Percentiles rank a stretch among this genome's conserved stretches.
Evolutionary conservation across 345 rosid genomes (phyloP).

Genomic region (Diplotaxis tenuifolia): DNA sequence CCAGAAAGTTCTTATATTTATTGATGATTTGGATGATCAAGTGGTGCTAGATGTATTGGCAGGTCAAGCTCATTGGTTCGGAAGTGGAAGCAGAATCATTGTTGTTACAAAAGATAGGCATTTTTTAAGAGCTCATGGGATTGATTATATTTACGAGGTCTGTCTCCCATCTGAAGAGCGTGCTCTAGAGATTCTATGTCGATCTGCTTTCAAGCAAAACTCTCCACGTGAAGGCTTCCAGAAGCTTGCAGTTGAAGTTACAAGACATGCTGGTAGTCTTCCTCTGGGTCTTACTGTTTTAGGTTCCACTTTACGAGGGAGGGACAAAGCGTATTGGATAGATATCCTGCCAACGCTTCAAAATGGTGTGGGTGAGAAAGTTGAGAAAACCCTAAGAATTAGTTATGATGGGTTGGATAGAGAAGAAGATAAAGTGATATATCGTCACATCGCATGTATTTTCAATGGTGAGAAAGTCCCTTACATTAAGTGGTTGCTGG

Average conservation of each 20-base stretch:
- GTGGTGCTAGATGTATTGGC: background rate
- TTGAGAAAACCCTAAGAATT: background rate
- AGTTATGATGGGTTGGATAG: background rate
- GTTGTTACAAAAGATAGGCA: background rate
- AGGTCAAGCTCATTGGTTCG: background rate
- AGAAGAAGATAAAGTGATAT: background rate
- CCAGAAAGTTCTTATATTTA: background rate
- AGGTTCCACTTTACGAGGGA: background rate
- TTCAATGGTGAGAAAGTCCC: background rate
- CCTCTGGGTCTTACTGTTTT: background rate
- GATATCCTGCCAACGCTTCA: background rate
- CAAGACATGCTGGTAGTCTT: background rate
- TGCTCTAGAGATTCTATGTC: background rate
- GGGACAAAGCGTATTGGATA: background rate
- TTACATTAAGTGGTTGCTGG: background rate
- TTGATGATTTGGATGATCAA: background rate
- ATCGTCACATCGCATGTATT: background rate
- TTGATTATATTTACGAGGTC: background rate
- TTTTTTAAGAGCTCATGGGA: background rate
- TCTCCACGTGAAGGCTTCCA: background rate
- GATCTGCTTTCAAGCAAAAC: background rate
- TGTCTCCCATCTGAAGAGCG: background rate
- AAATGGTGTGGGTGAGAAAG: background rate
- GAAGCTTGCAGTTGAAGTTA: background rate
- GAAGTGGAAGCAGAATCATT: background rate